Evolutionary conservation across 179 eudicot genomes (phyloP).

Genomic region (Silene coronaria): DNA sequence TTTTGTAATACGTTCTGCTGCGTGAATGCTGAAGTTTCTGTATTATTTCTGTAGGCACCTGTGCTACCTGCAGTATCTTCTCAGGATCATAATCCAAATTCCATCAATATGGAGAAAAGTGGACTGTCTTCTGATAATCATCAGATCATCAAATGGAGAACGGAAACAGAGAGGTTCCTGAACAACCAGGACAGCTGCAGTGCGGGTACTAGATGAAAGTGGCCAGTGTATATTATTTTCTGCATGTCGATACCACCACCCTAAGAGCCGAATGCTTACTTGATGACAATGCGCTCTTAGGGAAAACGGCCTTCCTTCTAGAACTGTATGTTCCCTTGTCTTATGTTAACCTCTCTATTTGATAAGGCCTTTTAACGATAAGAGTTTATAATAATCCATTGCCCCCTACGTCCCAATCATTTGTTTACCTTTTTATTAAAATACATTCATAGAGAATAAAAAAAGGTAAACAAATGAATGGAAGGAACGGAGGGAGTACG

Average conservation of each 20-base stretch:
- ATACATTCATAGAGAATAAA: too few species aligned
- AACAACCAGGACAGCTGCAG: slow-evolving; percentile 32
- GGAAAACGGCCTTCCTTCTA: slow-evolving; percentile 37
- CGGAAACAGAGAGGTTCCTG: slow-evolving; percentile 29
- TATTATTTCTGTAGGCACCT: slow-evolving; percentile 16
- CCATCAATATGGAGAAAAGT: slow-evolving; percentile 17
- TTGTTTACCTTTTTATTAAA: too few species aligned
- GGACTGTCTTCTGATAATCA: slow-evolving; percentile 17
- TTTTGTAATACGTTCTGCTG: neutral
- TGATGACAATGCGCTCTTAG: slow-evolving; percentile 25
- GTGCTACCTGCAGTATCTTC: slow-evolving; percentile 11
- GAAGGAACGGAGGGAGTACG: too few species aligned
- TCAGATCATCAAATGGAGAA: slow-evolving; percentile 16
- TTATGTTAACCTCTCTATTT: too few species aligned
- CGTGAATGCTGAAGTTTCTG: neutral
- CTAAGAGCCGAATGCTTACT: slow-evolving; percentile 26
- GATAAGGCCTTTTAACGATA: too few species aligned
- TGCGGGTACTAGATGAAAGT: slow-evolving; percentile 33
- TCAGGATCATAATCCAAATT: slow-evolving; percentile 15
- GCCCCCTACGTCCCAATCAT: too few species aligned
- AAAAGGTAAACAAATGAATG: too few species aligned
- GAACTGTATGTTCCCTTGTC: slow-evolving; percentile 32
- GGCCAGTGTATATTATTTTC: slow-evolving; percentile 30
- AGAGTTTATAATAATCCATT: too few species aligned
- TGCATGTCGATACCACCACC: slow-evolving; percentile 35